Percentiles rank a stretch among this genome's conserved stretches.
Conservation (phyloP, 192 early-diverging fungal genomes). For the Backusella tuberculispora region DNA sequence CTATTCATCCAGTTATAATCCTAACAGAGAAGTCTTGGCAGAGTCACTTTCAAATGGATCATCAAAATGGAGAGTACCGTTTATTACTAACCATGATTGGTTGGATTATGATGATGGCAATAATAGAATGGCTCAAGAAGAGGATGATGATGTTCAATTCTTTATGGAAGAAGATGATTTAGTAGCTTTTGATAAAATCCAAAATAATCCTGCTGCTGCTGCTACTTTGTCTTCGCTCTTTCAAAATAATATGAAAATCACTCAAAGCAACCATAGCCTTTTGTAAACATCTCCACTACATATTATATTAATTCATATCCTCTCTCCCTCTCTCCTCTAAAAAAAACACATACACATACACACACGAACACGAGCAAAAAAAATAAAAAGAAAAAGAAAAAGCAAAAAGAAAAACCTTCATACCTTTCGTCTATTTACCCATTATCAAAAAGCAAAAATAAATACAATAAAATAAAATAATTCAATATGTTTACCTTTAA, state of each 20-base stretch:
- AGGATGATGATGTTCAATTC: slow-evolving; percentile 28
- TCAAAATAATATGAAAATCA: neutral
- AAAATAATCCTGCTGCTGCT: too few species aligned
- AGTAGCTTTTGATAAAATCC: too few species aligned
- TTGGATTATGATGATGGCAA: neutral
- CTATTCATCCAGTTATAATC: neutral
- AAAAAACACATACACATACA: neutral
- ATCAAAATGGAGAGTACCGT: neutral
- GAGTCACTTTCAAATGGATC: too few species aligned
- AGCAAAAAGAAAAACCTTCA: too few species aligned
- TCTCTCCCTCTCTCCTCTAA: too few species aligned
- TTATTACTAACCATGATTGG: neutral
- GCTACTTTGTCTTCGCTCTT: neutral
- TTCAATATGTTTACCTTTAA: too few species aligned
- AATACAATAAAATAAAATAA: too few species aligned
- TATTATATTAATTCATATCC: too few species aligned
- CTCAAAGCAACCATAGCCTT: neutral
- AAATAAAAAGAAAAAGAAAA: too few species aligned
- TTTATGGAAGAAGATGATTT: slow-evolving; percentile 26
- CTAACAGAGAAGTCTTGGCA: neutral
- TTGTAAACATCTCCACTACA: neutral
- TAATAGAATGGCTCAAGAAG: neutral
- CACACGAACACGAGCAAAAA: neutral
- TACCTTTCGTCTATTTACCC: too few species aligned
- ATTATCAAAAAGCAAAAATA: too few species aligned